These are phyloP conservation scores for Blastomyces emzantsi DNA, from an alignment of 2,329 filamentous ascomycete species.

Conservation along the genomic window DNA sequence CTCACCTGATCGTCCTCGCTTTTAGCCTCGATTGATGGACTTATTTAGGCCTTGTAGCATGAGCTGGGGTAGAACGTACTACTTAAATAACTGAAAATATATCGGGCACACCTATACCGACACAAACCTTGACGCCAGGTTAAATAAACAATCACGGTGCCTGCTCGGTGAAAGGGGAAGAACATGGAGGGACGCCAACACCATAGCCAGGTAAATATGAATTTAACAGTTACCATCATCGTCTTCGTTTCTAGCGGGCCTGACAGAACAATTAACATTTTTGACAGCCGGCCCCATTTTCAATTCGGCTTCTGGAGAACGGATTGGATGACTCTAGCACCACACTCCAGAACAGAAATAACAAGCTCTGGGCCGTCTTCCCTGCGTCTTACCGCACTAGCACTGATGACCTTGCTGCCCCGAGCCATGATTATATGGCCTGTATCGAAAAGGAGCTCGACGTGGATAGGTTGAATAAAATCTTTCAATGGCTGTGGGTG, in stretches of 20 bases:
- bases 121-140: not conserved
- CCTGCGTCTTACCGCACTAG: conserved; percentile 1
- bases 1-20: not conserved
- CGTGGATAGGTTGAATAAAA: not conserved
- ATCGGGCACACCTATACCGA: not conserved
- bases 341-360: not conserved
- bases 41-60: not conserved
- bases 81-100: not conserved
- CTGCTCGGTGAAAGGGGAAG: not conserved
- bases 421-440: not conserved
- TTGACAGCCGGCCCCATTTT: not conserved
- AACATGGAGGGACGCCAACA: not conserved
- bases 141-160: not conserved
- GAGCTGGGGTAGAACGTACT: not conserved
- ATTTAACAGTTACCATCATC: not conserved
- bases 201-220: not conserved
- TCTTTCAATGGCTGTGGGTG: conserved; percentile 1
- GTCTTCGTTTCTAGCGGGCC: not conserved
- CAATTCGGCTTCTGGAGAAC: not conserved
- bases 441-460: conserved; percentile 5
- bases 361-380: not conserved
- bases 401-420: conserved; percentile 1
- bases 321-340: not conserved
- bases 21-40: not conserved
- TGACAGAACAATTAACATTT: not conserved